Evolutionary conservation across 805 yeast genomes (phyloP).

Genomic region (Cyberlindnera bimundalis): DNA sequence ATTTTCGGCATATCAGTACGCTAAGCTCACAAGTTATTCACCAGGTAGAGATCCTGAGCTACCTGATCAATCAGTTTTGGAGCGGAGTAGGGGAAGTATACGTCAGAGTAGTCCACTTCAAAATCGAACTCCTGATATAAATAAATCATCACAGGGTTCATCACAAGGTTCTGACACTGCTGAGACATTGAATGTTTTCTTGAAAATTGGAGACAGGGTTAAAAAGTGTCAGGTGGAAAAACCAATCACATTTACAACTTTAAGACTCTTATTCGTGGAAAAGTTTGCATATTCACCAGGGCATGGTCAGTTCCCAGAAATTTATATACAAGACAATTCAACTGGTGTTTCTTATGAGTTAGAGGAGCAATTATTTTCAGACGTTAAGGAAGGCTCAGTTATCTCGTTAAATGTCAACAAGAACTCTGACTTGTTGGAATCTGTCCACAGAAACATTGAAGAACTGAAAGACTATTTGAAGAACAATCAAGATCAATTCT

Average conservation of each 20-base stretch:
- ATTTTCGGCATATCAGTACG: slow-evolving; percentile 89
- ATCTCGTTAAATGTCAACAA: slow-evolving; percentile 54
- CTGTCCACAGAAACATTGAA: slow-evolving; percentile 17
- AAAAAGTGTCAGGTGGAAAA: slow-evolving; percentile 43
- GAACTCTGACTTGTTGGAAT: slow-evolving; percentile 17
- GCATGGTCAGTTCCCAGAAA: slow-evolving; percentile 66
- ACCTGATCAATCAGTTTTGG: slow-evolving; percentile 24
- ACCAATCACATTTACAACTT: slow-evolving; percentile 37
- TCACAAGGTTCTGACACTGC: neutral
- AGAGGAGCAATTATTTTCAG: slow-evolving; percentile 62
- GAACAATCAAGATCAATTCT: slow-evolving; percentile 12
- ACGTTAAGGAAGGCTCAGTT: slow-evolving; percentile 56
- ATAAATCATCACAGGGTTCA: neutral
- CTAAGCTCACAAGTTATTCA: slow-evolving; percentile 57
- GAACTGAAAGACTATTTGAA: slow-evolving; percentile 19
- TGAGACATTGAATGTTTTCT: slow-evolving; percentile 34
- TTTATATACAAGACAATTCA: slow-evolving; percentile 63
- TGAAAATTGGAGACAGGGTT: slow-evolving; percentile 49
- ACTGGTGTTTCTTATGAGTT: slow-evolving; percentile 70
- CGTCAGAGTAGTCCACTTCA: slow-evolving; percentile 15
- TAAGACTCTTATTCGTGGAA: slow-evolving; percentile 77
- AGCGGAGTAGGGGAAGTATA: slow-evolving; percentile 12
- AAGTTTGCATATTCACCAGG: slow-evolving; percentile 84
- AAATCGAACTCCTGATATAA: slow-evolving; percentile 9
- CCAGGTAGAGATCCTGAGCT: slow-evolving; percentile 29